Conservation (phyloP, 2,329 filamentous ascomycete genomes). For the Leptographium wingfieldii region DNA sequence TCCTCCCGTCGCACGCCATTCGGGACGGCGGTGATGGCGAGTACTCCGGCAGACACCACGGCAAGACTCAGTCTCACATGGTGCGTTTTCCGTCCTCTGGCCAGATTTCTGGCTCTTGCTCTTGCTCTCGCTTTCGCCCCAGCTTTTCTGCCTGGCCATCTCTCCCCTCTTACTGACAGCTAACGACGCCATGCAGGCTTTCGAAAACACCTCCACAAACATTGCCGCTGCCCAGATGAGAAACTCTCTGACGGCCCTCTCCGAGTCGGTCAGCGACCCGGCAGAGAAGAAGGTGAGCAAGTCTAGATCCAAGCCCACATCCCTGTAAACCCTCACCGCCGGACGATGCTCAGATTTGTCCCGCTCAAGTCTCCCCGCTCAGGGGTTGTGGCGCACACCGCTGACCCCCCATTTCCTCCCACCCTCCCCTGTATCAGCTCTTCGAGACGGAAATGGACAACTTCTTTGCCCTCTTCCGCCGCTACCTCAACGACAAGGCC, state of each 20-base stretch:
- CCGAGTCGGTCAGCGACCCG: slow-evolving; percentile 78
- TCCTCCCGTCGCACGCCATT: slow-evolving; percentile 73
- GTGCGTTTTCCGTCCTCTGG: slow-evolving; percentile 27
- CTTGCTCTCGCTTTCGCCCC: neutral
- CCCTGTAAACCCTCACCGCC: neutral
- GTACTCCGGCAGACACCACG: slow-evolving; percentile 58
- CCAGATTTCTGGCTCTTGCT: neutral
- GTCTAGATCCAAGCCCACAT: neutral
- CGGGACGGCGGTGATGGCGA: slow-evolving; percentile 34
- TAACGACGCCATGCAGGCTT: slow-evolving; percentile 50
- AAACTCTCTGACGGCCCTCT: slow-evolving; percentile 85
- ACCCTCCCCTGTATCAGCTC: slow-evolving; percentile 40
- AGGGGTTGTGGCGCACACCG: too few species aligned
- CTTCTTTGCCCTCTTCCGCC: slow-evolving; percentile 97
- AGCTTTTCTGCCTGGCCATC: neutral
- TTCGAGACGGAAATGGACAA: slow-evolving; percentile 99
- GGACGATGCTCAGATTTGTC: neutral
- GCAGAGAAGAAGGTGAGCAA: slow-evolving; percentile 63
- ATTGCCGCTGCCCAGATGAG: slow-evolving; percentile 98
- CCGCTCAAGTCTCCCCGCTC: too few species aligned
- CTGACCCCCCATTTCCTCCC: too few species aligned
- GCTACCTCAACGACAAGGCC: slow-evolving; percentile 97
- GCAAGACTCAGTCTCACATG: slow-evolving; percentile 78
- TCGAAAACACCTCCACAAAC: slow-evolving; percentile 97
- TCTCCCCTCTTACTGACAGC: too few species aligned